Evolutionary conservation across 202 grass and related monocot genomes (phyloP).

Genomic region (Setaria viridis): DNA sequence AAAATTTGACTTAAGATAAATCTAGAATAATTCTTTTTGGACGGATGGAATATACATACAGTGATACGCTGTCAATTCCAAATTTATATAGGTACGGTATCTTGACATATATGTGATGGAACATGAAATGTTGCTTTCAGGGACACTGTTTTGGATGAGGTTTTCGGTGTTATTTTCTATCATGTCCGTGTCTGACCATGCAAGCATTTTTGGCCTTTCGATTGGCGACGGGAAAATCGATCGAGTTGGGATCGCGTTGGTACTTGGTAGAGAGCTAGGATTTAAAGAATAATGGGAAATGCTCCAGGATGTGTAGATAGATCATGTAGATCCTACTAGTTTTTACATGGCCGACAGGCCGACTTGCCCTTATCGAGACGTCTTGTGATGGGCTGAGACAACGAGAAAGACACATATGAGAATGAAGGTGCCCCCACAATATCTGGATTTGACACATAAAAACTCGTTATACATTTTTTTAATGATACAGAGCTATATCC

Average conservation of each 20-base stretch:
- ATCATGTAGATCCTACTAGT: neutral
- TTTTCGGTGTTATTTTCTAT: neutral
- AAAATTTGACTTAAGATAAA: too few species aligned
- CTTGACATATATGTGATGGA: neutral
- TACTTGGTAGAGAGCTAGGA: neutral
- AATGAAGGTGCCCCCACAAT: neutral
- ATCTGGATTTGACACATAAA: neutral
- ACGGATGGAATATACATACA: neutral
- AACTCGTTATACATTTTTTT: neutral
- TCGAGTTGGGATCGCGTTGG: neutral
- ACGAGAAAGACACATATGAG: neutral
- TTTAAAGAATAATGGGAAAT: neutral
- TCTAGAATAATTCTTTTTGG: too few species aligned
- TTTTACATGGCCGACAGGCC: constrained; percentile 25
- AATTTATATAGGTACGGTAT: neutral
- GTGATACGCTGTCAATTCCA: neutral
- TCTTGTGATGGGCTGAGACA: neutral
- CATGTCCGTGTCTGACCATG: neutral
- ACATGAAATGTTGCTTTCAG: constrained; percentile 31
- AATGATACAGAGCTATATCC: neutral
- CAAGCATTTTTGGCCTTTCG: neutral
- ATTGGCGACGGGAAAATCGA: neutral
- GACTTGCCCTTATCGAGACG: neutral
- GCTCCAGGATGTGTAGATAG: neutral
- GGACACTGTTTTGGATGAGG: constrained; percentile 27